Conservation (phyloP, 1,284 basidiomycete species). For the Pterulicium gracile region DNA sequence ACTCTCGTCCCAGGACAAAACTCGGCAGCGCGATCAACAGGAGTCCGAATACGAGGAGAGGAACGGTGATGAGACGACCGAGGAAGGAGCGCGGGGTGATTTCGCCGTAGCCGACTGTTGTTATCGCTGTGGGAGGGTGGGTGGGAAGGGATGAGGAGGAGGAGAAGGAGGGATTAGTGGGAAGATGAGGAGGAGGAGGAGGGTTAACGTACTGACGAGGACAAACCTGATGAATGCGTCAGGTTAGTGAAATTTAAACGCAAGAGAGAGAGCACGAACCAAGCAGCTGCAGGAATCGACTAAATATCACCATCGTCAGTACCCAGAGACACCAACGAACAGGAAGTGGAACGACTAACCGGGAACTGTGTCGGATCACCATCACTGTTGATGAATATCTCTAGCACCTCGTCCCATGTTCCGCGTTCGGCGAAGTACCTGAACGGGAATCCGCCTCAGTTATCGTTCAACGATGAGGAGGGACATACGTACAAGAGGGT, state of each 20-base stretch:
- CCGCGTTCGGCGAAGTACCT: constrained; percentile 85
- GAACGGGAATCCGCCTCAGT: background rate
- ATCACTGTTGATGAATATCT: constrained; percentile 73
- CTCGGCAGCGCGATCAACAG: constrained; percentile 80
- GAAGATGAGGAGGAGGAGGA: background rate
- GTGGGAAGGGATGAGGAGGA: background rate
- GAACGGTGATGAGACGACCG: constrained; percentile 74
- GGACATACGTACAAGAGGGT: constrained; percentile 56
- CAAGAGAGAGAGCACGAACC: constrained; percentile 27
- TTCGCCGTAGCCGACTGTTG: constrained; percentile 82
- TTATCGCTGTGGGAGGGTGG: constrained; percentile 44
- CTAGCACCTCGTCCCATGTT: constrained; percentile 72
- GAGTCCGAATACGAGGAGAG: constrained; percentile 76
- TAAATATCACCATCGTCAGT: constrained; percentile 16
- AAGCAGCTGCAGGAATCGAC: constrained; percentile 72
- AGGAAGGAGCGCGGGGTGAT: constrained; percentile 77
- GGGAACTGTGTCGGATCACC: constrained; percentile 73
- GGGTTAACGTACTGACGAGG: constrained; percentile 33
- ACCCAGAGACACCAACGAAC: background rate
- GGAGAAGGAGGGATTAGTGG: background rate
- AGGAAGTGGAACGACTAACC: constrained; percentile 23
- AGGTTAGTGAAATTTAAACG: background rate
- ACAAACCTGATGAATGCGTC: constrained; percentile 24
- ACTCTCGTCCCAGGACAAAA: constrained; percentile 83
- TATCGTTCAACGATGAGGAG: background rate